Evolutionary conservation across 2,329 filamentous ascomycete species (phyloP), one percentile per base, ranked within the genome.

Genomic region (Fusarium sterilihyphosum): DNA sequence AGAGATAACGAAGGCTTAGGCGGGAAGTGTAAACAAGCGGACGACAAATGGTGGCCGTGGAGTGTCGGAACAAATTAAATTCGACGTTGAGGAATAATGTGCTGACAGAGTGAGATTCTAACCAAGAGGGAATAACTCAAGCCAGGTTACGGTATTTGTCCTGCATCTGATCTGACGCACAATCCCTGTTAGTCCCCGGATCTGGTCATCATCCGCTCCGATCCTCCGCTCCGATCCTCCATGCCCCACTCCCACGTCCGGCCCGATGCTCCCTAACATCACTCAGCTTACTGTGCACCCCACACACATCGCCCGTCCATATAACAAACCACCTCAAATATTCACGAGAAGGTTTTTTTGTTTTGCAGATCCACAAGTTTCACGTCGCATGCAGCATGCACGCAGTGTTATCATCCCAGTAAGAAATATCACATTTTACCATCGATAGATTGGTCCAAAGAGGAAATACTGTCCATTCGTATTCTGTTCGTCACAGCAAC

Each of bases 121-220:
- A 37, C 52, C 52, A 1, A 53, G 33, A 56, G 1, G 16, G 53
- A 5, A 41, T 29, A 56, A 43, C 41, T 18, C n/a, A 44, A 44
- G 53, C 29, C 31, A 29, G 2, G 29, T 20, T n/a, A 54, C 6
- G 26, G n/a, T 61, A 54, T 35, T 61, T 41, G 33, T 24, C 22
- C 37, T 61, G 38, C 59, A 61, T 37, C 41, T 26, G 24, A 60
- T 35, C 40, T 29, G 35, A 44, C 12, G 37, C 38, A 57, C 53
- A 22, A 64, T 31, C 65, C 65, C 52, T 67, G 47, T n/a, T 44
- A 11, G 3, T 29, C 17, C 20, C 38, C 80, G 73, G n/a, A 74
- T 58, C 38, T 17, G 47, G 5, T 24, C 8, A 67, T 71, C 56
- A 29, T 72, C 70, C 70, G 70, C 46, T 41, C 43, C 64, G 63